Evolutionary conservation across 228 moss, liverwort and hornwort genomes (phyloP).

Genomic region (Sphagnum fallax): DNA sequence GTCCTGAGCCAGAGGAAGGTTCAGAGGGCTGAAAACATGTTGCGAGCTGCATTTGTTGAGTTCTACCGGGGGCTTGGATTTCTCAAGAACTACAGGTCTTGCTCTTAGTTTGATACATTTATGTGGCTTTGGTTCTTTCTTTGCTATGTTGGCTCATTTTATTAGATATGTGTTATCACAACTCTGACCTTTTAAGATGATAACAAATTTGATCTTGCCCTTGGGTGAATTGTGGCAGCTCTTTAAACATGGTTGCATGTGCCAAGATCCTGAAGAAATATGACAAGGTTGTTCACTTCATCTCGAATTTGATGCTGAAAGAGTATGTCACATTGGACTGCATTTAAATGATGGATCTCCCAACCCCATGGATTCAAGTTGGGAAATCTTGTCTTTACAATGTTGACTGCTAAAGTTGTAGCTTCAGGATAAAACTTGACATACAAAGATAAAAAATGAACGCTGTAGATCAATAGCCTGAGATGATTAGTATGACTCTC

Average conservation of each 20-base stretch:
- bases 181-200: not conserved
- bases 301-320: not conserved
- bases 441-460: not conserved
- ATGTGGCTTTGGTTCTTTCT: not conserved
- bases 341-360: not conserved
- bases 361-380: not conserved
- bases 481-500: too few species aligned
- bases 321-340: not conserved
- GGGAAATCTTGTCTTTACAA: too few species aligned
- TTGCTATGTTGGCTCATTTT: not conserved
- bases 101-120: not conserved
- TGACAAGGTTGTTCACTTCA: conserved; percentile 56
- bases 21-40: conserved; percentile 66
- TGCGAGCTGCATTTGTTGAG: conserved; percentile 75
- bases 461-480: not conserved
- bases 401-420: not conserved
- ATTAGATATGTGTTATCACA: not conserved
- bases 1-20: conserved; percentile 53
- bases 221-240: conserved; percentile 49
- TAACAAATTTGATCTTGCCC: not conserved
- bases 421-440: too few species aligned
- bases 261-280: conserved; percentile 96
- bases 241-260: conserved; percentile 83
- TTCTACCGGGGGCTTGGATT: conserved; percentile 81
- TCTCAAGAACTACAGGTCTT: conserved; percentile 82